Evolutionary conservation across 2,329 filamentous ascomycete genomes (phyloP).

Genomic region (Colletotrichum agaves): DNA sequence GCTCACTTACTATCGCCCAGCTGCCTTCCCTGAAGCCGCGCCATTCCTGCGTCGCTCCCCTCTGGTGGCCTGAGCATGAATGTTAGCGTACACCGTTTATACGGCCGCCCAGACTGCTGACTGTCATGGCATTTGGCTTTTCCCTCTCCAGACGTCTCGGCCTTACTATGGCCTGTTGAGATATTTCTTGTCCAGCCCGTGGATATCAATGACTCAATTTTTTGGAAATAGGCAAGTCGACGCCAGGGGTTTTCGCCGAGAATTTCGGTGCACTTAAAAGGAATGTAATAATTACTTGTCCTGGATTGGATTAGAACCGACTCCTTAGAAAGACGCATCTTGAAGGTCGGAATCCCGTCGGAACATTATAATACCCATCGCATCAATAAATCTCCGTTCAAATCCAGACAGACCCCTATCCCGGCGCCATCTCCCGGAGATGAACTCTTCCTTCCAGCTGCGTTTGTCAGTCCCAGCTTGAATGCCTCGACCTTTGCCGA

Average conservation of each 20-base stretch:
- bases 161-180: conserved; percentile 30
- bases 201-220: conserved; percentile 28
- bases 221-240: background rate
- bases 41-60: background rate
- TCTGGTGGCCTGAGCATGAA: no score
- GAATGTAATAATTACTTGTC: background rate
- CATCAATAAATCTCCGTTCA: conserved; percentile 32
- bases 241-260: conserved; percentile 7
- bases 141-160: conserved; percentile 32
- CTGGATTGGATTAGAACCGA: background rate
- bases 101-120: conserved; percentile 22
- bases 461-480: conserved; percentile 14
- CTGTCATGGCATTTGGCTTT: conserved; percentile 34
- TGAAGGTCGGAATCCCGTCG: conserved; percentile 13
- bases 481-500: conserved; percentile 28
- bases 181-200: conserved; percentile 25
- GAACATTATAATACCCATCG: background rate
- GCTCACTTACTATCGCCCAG: background rate
- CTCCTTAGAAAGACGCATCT: background rate
- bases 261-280: conserved; percentile 6
- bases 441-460: conserved; percentile 27
- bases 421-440: conserved; percentile 15
- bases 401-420: background rate
- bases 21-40: background rate
- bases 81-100: no score